Evolutionary conservation across 257 asterid genomes (phyloP).

Genomic region (Solanum commersonii): DNA sequence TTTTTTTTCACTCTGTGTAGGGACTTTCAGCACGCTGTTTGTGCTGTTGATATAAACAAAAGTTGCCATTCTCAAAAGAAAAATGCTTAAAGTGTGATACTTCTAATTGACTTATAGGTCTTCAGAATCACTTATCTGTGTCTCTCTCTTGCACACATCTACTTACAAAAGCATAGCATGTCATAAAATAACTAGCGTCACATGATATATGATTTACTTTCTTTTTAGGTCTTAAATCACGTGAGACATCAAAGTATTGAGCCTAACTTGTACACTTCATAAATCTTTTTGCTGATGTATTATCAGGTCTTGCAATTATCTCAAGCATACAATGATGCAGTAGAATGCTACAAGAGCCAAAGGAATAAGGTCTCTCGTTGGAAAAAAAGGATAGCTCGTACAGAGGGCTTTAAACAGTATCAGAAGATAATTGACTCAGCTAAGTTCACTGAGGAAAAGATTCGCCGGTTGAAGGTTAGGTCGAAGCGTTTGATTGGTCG

Average conservation of each 20-base stretch:
- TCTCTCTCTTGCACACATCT: background rate
- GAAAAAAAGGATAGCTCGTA: constrained; percentile 75
- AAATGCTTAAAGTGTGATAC: background rate
- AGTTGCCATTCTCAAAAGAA: background rate
- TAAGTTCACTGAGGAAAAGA: constrained; percentile 80
- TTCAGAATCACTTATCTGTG: background rate
- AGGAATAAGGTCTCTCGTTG: constrained; percentile 74
- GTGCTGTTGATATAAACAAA: background rate
- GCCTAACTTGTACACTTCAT: background rate
- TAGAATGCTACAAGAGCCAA: constrained; percentile 81
- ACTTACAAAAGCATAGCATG: background rate
- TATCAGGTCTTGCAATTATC: constrained; percentile 53
- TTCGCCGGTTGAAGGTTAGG: constrained; percentile 71
- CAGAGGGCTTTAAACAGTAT: constrained; percentile 86
- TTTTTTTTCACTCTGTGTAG: background rate
- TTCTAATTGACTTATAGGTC: background rate
- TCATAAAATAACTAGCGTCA: background rate
- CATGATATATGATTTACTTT: background rate
- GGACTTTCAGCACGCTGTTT: background rate
- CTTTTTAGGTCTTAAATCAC: background rate
- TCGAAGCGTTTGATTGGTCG: constrained; percentile 68
- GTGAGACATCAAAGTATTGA: background rate
- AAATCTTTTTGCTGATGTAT: constrained; percentile 3
- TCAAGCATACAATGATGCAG: constrained; percentile 60
- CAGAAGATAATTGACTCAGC: constrained; percentile 71